phyloP scores from a whole-genome alignment of 2,329 filamentous ascomycete genomes.

The Whalleya microplaca region DNA sequence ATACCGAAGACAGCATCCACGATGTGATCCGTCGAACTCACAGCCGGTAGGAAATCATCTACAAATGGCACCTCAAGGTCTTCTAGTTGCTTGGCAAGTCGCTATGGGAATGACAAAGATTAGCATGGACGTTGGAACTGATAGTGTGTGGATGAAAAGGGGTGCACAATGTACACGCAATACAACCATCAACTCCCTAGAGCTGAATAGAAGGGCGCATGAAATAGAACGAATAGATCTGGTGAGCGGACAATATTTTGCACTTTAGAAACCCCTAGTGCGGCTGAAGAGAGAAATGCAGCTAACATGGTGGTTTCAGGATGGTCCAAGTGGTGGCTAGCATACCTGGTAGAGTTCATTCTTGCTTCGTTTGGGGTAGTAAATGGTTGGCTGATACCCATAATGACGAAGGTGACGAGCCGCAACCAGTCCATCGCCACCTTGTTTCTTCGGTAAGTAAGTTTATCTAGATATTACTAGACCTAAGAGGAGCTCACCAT shows the following conservation, averaged over 20 bases:
- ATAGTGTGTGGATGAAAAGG: slow-evolving; percentile 25
- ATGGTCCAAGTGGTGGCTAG: slow-evolving; percentile 18
- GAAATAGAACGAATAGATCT: slow-evolving; percentile 1
- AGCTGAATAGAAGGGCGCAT: not conserved
- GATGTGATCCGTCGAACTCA: slow-evolving; percentile 75
- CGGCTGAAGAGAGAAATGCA: not conserved
- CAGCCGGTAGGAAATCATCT: slow-evolving; percentile 72
- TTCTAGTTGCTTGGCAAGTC: slow-evolving; percentile 81
- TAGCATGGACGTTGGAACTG: slow-evolving; percentile 20
- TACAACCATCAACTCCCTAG: too few species aligned
- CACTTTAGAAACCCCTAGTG: not conserved
- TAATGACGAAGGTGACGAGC: slow-evolving; percentile 91
- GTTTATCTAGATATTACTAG: slow-evolving; percentile 1
- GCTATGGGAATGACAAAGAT: slow-evolving; percentile 50
- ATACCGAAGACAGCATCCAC: slow-evolving; percentile 91
- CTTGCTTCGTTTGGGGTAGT: slow-evolving; percentile 91
- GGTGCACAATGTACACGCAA: slow-evolving; percentile 7
- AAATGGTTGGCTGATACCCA: slow-evolving; percentile 85
- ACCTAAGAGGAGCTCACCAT: slow-evolving; percentile 49
- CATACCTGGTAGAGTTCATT: slow-evolving; percentile 84
- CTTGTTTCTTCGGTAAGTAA: slow-evolving; percentile 47
- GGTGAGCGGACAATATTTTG: not conserved
- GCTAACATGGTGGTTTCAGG: slow-evolving; percentile 3
- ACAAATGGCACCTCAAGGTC: slow-evolving; percentile 84
- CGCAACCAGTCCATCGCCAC: slow-evolving; percentile 92